Percentiles rank a stretch among this genome's conserved stretches.
Conservation (phyloP, 352 stramenopile genomes). For the Peronospora belbahrii region DNA sequence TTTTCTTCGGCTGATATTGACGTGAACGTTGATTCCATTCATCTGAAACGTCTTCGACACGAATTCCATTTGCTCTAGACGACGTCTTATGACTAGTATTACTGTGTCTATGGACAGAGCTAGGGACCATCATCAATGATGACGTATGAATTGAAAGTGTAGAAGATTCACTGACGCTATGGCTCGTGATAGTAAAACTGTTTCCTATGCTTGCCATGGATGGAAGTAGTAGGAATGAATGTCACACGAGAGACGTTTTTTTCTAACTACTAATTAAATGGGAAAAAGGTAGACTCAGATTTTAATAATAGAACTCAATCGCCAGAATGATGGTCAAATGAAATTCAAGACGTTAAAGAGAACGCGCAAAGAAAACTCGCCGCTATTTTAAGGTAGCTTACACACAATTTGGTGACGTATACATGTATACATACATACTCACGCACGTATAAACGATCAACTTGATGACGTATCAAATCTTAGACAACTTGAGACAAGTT, state of each 20-base stretch:
- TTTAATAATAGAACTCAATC: neutral
- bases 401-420: no score
- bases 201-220: slow-evolving; percentile 18
- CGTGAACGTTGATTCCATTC: slow-evolving; percentile 12
- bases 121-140: slow-evolving; percentile 27
- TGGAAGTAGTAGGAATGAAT: neutral
- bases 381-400: no score
- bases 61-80: no score
- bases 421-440: no score
- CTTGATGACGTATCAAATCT: no score
- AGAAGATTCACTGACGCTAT: slow-evolving; percentile 11
- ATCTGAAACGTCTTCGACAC: neutral
- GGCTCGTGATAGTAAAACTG: slow-evolving; percentile 12
- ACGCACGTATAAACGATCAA: no score
- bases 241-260: no score
- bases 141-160: slow-evolving; percentile 11
- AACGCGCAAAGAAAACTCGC: slow-evolving; percentile 9
- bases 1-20: slow-evolving; percentile 24
- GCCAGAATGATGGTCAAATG: slow-evolving; percentile 1
- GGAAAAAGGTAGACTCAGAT: slow-evolving; percentile 4
- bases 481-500: neutral
- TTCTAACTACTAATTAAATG: no score
- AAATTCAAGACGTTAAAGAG: no score
- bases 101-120: slow-evolving; percentile 17
- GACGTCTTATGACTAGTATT: no score